These are phyloP conservation scores for Rhodotorula taiwanensis DNA, from an alignment of 768 basidiomycete genomes.

Conservation along the genomic window DNA sequence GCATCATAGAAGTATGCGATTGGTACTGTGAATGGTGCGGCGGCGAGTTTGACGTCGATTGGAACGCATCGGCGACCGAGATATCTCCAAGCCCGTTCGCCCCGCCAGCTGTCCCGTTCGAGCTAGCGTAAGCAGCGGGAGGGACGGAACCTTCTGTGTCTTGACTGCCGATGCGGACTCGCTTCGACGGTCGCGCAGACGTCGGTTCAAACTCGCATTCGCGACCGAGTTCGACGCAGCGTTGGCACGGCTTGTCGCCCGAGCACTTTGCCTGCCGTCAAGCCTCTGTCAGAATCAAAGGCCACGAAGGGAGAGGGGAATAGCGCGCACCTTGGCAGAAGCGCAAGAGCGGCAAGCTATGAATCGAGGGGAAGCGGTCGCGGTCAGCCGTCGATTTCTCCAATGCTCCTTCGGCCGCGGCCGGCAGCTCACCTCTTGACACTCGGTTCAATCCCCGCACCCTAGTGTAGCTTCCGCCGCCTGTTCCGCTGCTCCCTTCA, in stretches of 20 bases:
- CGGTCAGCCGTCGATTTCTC: background rate
- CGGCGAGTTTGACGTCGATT: background rate
- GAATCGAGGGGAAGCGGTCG: too few relatives aligned
- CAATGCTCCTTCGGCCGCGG: background rate
- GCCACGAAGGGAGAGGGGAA: background rate
- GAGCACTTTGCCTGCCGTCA: background rate
- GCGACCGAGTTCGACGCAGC: background rate
- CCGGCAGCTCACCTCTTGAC: background rate
- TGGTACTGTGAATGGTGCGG: background rate
- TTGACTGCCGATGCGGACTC: background rate
- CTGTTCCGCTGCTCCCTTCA: too few relatives aligned
- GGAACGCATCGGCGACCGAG: background rate
- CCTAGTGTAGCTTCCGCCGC: too few relatives aligned
- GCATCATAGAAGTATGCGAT: background rate
- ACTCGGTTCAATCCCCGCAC: background rate
- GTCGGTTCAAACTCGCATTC: background rate
- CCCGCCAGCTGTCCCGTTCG: background rate
- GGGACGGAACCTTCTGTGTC: background rate
- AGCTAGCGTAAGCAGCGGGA: too few relatives aligned
- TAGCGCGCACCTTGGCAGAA: background rate
- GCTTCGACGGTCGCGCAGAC: background rate
- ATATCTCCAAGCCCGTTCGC: background rate
- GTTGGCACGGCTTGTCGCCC: background rate
- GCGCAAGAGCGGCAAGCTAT: background rate
- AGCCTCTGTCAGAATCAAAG: background rate